Base-by-base conservation (phyloP, 2,329 filamentous ascomycete genomes). In the Periconia digitata region DNA sequence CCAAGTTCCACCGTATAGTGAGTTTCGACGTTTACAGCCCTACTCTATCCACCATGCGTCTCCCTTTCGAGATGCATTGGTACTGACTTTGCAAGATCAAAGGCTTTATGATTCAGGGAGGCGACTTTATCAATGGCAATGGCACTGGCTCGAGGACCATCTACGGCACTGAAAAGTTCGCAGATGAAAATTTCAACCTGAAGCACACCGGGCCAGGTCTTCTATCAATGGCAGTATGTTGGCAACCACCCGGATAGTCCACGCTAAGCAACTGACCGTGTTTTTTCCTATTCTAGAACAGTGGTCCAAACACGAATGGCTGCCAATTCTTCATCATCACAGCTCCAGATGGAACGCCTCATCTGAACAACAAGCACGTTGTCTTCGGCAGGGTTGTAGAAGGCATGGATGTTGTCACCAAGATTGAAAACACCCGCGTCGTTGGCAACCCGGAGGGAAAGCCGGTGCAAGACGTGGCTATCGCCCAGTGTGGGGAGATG, bases 261-360 rank as follows among this genome's bases (percentile, higher is more conserved):
- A 29, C 29, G 18, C 7, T 12, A 29, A 12, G 40, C 39, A 36
- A 16, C 16, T 17, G 15, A 38, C 40, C 29, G n/a, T 43, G 17
- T 51, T 55, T 41, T 54, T 37, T 10, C 4, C 12, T 20, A 34
- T 12, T n/a, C 24, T 53, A 94, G 87, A 96, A 96, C 70, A 88
- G 89, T 22, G 92, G 92, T 1, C 88, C 89, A 45, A 88, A 96
- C 73, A 92, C 89, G 57, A 97, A 97, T 72, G 94, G 94, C 32
- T 91, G 85, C 50, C 94, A 97, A 68, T 99, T 99, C 79, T 99
- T 99, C 79, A 92, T 97, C 76, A 96, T 92, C 2, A 94, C 89
- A 0, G 87, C 87, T 2, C 56, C 59, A 43, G 56, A 52, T 20
- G 80, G 88, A 5, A 94, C 92, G 0, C 84, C 89, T 8, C 43